Conservation (phyloP, 129 eudicot genomes). For the Erigeron canadensis region DNA sequence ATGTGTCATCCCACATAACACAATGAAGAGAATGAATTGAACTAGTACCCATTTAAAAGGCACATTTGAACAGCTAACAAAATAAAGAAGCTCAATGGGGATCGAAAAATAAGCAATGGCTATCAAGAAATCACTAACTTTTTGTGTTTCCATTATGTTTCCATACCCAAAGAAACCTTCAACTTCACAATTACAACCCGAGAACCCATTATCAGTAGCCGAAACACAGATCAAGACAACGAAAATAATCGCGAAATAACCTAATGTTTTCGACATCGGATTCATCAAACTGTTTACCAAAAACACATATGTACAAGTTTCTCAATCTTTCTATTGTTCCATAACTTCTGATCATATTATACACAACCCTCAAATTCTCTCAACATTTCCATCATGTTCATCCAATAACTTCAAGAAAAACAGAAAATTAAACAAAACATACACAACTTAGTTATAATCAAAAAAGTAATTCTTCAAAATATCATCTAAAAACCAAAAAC, state of each 20-base stretch:
- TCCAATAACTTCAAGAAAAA: not conserved
- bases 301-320: constrained; percentile 19
- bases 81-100: constrained; percentile 81
- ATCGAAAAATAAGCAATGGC: constrained; percentile 90
- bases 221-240: constrained; percentile 35
- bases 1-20: constrained; percentile 91
- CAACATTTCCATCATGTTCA: constrained; percentile 15
- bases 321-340: constrained; percentile 21
- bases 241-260: constrained; percentile 30
- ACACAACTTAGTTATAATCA: not conserved
- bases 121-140: constrained; percentile 78
- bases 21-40: constrained; percentile 76
- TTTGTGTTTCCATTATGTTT: constrained; percentile 58
- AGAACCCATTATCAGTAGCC: constrained; percentile 47
- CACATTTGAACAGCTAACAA: constrained; percentile 75
- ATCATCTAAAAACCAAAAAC: constrained; percentile 8
- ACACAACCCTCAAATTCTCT: not conserved
- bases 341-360: constrained; percentile 12
- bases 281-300: constrained; percentile 25
- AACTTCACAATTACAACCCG: constrained; percentile 59
- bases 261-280: constrained; percentile 49
- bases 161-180: constrained; percentile 69
- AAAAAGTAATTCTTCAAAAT: not conserved
- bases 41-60: constrained; percentile 94
- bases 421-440: not conserved